phyloP scores from a whole-genome alignment of 1,284 basidiomycete species.

The Neolentinus lepideus region DNA sequence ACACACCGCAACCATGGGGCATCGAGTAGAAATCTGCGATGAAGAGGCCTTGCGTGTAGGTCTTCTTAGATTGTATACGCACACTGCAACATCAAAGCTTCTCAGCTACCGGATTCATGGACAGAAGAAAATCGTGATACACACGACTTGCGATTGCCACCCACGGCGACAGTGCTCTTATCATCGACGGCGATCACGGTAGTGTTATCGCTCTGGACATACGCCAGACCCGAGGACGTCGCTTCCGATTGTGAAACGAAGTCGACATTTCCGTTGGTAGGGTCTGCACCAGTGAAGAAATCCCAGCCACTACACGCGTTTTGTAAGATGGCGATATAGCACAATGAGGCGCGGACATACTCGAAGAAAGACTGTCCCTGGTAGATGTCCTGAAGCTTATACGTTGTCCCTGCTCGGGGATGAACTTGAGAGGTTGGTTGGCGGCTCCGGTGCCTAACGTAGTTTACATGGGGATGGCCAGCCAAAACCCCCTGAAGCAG shows the following conservation, averaged over 20 bases:
- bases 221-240: constrained; percentile 43
- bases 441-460: not conserved
- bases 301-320: constrained; percentile 43
- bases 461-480: not conserved
- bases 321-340: not conserved
- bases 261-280: constrained; percentile 58
- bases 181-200: constrained; percentile 61
- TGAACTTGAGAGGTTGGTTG: constrained; percentile 2
- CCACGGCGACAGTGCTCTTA: constrained; percentile 37
- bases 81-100: constrained; percentile 34
- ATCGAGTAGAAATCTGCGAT: constrained; percentile 72
- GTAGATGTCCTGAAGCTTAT: constrained; percentile 29
- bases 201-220: constrained; percentile 44
- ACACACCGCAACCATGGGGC: constrained; percentile 75
- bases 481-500: constrained; percentile 2
- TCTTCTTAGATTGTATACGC: constrained; percentile 62
- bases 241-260: constrained; percentile 44
- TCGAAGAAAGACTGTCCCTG: constrained; percentile 31
- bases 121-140: constrained; percentile 15
- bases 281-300: constrained; percentile 56
- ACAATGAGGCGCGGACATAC: constrained; percentile 8
- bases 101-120: not conserved
- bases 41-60: constrained; percentile 66
- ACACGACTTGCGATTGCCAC: constrained; percentile 59
- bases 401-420: constrained; percentile 16